Evolutionary conservation across 2,329 filamentous ascomycete genomes (phyloP).

Genomic region (Calycina marina): DNA sequence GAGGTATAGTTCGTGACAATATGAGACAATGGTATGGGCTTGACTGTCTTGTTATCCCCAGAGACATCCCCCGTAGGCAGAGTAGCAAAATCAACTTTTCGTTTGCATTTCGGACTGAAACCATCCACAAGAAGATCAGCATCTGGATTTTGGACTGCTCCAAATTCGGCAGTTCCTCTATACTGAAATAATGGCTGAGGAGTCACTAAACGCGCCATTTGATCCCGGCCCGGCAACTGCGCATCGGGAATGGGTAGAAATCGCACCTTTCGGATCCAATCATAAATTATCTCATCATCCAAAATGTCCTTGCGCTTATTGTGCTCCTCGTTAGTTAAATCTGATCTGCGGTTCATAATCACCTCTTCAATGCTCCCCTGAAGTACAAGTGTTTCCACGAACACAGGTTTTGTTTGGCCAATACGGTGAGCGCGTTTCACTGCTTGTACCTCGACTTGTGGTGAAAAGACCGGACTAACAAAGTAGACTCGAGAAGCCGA

Average conservation of each 20-base stretch:
- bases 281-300: conserved; percentile 40
- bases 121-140: conserved; percentile 11
- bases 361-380: conserved; percentile 71
- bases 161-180: conserved; percentile 1
- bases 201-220: conserved; percentile 32
- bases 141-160: conserved; percentile 11
- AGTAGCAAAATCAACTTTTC: background rate
- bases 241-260: conserved; percentile 25
- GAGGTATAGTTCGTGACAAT: no score
- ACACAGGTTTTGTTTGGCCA: conserved; percentile 64
- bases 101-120: conserved; percentile 3
- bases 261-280: conserved; percentile 41
- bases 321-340: conserved; percentile 59
- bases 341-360: conserved; percentile 57
- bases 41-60: no score
- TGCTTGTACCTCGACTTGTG: conserved; percentile 75
- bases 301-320: conserved; percentile 39
- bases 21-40: no score
- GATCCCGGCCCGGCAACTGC: conserved; percentile 22
- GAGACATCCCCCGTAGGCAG: no score
- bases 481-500: conserved; percentile 80
- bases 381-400: conserved; percentile 75
- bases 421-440: conserved; percentile 83
- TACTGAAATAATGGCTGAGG: conserved; percentile 36
- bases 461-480: conserved; percentile 74